Evolutionary conservation across 1,139 yeast species (phyloP).

Genomic region (Maudiozyma humilis): DNA sequence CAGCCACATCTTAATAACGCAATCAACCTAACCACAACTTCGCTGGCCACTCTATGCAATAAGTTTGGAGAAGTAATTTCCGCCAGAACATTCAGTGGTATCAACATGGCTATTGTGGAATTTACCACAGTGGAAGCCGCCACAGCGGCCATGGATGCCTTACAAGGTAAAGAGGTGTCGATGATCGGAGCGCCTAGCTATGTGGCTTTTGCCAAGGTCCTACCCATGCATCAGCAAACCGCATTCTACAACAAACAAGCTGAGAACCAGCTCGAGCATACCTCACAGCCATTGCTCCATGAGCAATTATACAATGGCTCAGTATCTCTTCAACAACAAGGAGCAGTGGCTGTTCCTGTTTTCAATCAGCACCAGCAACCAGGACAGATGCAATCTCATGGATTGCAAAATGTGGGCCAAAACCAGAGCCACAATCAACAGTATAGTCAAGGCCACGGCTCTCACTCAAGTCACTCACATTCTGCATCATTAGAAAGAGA

Average conservation of each 20-base stretch:
- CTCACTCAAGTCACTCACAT: conserved; percentile 10
- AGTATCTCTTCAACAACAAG: conserved; percentile 30
- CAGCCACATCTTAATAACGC: conserved; percentile 34
- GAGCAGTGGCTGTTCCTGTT: conserved; percentile 28
- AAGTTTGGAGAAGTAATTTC: conserved; percentile 49
- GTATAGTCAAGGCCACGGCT: conserved; percentile 8
- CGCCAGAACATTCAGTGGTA: conserved; percentile 49
- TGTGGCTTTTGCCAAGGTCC: conserved; percentile 60
- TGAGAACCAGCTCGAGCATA: conserved; percentile 9
- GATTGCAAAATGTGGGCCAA: conserved; percentile 5
- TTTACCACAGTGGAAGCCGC: conserved; percentile 68
- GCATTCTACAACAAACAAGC: conserved; percentile 14
- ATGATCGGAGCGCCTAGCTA: conserved; percentile 62
- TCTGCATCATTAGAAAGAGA: conserved; percentile 24
- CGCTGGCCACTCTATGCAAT: conserved; percentile 37
- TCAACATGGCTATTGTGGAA: conserved; percentile 62
- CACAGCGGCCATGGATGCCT: conserved; percentile 62
- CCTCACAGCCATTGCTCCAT: conserved; percentile 28
- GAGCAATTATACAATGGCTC: conserved; percentile 32
- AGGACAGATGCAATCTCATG: conserved; percentile 7
- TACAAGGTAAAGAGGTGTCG: conserved; percentile 69
- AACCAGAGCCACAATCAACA: conserved; percentile 4
- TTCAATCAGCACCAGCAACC: conserved; percentile 20
- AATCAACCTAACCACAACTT: conserved; percentile 27
- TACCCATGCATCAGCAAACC: conserved; percentile 33